Evolutionary conservation across 495 filamentous ascomycete species (phyloP).

Genomic region (Daldinia childiae): DNA sequence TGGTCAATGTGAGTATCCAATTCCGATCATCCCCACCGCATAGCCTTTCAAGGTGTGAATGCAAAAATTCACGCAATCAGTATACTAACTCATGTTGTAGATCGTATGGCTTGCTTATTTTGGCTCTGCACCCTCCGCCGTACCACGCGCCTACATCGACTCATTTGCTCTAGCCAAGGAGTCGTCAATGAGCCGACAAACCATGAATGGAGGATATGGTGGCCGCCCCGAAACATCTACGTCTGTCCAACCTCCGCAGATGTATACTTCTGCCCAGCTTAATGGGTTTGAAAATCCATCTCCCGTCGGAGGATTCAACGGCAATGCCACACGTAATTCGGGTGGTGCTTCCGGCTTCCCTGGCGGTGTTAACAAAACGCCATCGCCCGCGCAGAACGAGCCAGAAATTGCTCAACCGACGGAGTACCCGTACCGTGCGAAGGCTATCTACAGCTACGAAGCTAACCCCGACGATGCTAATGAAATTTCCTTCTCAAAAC

Average conservation of each 20-base stretch:
- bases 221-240: conserved; percentile 82
- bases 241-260: conserved; percentile 82
- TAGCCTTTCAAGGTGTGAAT: background rate
- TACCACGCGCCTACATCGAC: conserved; percentile 90
- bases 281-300: conserved; percentile 97
- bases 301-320: conserved; percentile 78
- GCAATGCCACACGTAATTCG: conserved; percentile 52
- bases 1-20: conserved; percentile 79
- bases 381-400: conserved; percentile 50
- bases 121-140: conserved; percentile 88
- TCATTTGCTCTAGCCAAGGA: conserved; percentile 96
- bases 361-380: conserved; percentile 48
- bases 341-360: conserved; percentile 48
- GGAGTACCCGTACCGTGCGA: conserved; percentile 96
- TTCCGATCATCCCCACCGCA: background rate
- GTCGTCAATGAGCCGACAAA: conserved; percentile 68
- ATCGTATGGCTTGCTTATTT: conserved; percentile 99
- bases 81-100: conserved; percentile 57
- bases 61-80: background rate
- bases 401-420: conserved; percentile 80
- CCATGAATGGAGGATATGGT: conserved; percentile 69
- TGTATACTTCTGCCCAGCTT: conserved; percentile 95
- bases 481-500: conserved; percentile 96
- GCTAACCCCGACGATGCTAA: conserved; percentile 98
- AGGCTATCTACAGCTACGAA: conserved; percentile 98